These are phyloP conservation scores for Penicillium sp. DNA, from an alignment of 2,329 filamentous ascomycete genomes.

Conservation along the genomic window DNA sequence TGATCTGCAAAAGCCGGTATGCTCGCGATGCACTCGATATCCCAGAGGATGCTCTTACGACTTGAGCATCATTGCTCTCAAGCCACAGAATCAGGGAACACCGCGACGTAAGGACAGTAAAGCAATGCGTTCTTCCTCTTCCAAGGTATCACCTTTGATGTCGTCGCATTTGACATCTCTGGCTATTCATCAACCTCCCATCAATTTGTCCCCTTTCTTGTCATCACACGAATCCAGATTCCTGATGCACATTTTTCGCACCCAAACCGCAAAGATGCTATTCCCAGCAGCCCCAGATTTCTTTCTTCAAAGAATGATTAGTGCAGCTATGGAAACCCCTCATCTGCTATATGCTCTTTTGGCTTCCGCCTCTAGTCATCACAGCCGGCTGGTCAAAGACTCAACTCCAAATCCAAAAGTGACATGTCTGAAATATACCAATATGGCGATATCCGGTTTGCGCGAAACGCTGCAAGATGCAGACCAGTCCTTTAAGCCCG, in stretches of 20 bases:
- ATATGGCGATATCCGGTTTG: conserved; percentile 29
- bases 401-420: conserved; percentile 12
- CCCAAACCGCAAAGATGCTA: conserved; percentile 30
- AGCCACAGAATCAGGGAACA: neutral
- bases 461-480: conserved; percentile 22
- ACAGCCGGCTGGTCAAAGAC: conserved; percentile 30
- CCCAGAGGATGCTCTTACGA: conserved; percentile 31
- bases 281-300: conserved; percentile 31
- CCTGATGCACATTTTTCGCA: conserved; percentile 30
- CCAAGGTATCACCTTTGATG: neutral
- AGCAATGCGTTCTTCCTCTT: neutral
- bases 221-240: conserved; percentile 27
- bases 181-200: conserved; percentile 13
- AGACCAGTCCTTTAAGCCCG: conserved; percentile 18
- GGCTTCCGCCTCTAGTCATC: conserved; percentile 33
- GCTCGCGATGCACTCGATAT: conserved; percentile 30
- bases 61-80: conserved; percentile 25
- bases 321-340: conserved; percentile 27
- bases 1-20: conserved; percentile 30
- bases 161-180: neutral
- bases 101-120: neutral
- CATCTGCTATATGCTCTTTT: conserved; percentile 34
- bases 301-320: conserved; percentile 31
- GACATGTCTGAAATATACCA: conserved; percentile 32
- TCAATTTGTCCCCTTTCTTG: conserved; percentile 25